Base-by-base conservation (phyloP, 306 rosid genomes). In the Dryas alaskensis region DNA sequence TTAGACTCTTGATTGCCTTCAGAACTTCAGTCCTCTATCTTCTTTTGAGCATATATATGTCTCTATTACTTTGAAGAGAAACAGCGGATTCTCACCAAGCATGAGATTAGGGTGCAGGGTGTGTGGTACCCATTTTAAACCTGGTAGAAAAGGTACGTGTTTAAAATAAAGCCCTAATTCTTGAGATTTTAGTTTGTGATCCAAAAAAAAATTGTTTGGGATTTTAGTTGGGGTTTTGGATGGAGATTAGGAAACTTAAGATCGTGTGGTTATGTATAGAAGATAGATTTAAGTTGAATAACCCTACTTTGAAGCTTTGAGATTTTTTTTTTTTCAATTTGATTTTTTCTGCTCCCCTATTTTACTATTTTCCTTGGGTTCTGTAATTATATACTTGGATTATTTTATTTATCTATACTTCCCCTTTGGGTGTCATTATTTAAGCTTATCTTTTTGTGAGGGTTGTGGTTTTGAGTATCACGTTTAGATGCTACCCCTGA, bases 1-100 rank as follows among this genome's bases (percentile, higher is more conserved):
- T 92, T 96, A 60, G 97, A 94, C 80, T 84, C 86, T 58, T 92
- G 86, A 92, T 77, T 55, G 52, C 74, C 69, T 67, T 43, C 37
- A 43, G 72, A 78, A 55, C 47, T 19, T 65, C 54, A 16, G 75
- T 16, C 17, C 6, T n/a, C 12, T 7, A 3, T 46, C 44, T 37
- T 55, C 52, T 59, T 49, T 50, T 44, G 55, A 25, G 46, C 57
- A 8, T 27, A 27, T 44, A 45, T 42, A 53, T 52, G 50, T 40
- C 42, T 12, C 31, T 57, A 12, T 14, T 6, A 57, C n/a, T 8
- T 6, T 58, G 55, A 59, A 5, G 47, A 72, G 55, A 71, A 25
- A 49, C 55, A 58, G 53, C 19, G 31, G 66, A 25, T 17, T 72
- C 67, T 58, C 55, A 71, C 45, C 10, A 58, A 72, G 66, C 57